These are phyloP conservation scores for Blastocystis sp. DNA, from an alignment of 352 stramenopile species.

Conservation along the genomic window DNA sequence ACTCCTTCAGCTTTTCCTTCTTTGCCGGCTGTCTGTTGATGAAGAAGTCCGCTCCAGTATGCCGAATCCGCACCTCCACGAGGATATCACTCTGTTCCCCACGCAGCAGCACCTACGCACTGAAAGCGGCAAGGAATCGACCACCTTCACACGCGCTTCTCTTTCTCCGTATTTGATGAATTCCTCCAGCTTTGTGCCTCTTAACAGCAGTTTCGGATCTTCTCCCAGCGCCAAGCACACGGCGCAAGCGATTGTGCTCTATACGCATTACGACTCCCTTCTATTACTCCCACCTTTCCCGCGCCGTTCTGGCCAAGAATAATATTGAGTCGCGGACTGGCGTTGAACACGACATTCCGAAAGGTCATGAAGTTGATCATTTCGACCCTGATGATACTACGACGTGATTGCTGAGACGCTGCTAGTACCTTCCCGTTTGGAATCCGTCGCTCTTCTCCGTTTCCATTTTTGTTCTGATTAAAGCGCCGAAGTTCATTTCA, in stretches of 20 bases:
- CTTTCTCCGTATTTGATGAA: slow-evolving; percentile 77
- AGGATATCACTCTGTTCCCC: slow-evolving; percentile 39
- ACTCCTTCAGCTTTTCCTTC: slow-evolving; percentile 73
- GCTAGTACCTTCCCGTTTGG: slow-evolving; percentile 74
- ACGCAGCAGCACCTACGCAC: slow-evolving; percentile 4
- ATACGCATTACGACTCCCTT: slow-evolving; percentile 71
- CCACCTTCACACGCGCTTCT: slow-evolving; percentile 28
- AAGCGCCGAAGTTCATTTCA: background rate
- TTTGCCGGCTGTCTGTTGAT: slow-evolving; percentile 74
- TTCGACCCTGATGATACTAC: slow-evolving; percentile 81
- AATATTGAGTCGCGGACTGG: slow-evolving; percentile 90
- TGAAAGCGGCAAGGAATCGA: background rate
- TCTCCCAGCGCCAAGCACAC: slow-evolving; percentile 92
- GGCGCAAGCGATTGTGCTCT: slow-evolving; percentile 89
- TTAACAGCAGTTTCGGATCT: slow-evolving; percentile 86
- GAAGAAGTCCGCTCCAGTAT: slow-evolving; percentile 72
- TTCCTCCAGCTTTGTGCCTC: slow-evolving; percentile 86
- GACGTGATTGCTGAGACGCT: background rate
- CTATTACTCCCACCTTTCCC: slow-evolving; percentile 77
- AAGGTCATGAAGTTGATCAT: slow-evolving; percentile 90
- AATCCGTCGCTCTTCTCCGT: slow-evolving; percentile 17
- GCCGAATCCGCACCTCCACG: slow-evolving; percentile 10
- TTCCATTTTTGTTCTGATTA: background rate
- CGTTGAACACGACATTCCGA: slow-evolving; percentile 82
- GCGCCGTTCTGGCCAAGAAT: slow-evolving; percentile 95